Percentiles rank a stretch among this genome's conserved stretches.
Evolutionary conservation across 257 asterid genomes (phyloP).

Genomic region (Craterostigma plantagineum): DNA sequence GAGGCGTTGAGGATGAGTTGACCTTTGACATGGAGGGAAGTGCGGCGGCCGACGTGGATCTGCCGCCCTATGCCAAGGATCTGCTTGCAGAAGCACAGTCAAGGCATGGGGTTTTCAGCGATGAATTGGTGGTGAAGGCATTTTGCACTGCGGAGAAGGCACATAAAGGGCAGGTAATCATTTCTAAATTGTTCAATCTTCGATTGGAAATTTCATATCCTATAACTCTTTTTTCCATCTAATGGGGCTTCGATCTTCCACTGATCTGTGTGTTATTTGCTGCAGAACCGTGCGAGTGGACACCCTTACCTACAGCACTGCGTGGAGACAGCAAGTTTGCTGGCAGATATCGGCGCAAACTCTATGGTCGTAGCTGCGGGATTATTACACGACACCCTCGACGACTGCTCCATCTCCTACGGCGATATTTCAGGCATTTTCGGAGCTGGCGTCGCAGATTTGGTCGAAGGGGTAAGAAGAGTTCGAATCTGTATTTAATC

Average conservation of each 20-base stretch:
- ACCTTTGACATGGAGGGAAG: constrained; percentile 71
- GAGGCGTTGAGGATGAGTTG: constrained; percentile 64
- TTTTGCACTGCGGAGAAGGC: constrained; percentile 72
- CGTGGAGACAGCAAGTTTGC: constrained; percentile 70
- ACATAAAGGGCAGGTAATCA: constrained; percentile 59
- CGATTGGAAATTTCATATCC: too few species aligned
- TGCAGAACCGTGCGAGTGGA: constrained; percentile 81
- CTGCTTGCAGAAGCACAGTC: constrained; percentile 61
- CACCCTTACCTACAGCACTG: constrained; percentile 94
- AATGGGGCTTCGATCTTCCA: too few species aligned
- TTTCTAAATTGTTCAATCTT: not conserved
- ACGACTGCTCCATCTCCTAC: constrained; percentile 52
- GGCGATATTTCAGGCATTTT: constrained; percentile 37
- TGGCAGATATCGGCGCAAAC: constrained; percentile 69
- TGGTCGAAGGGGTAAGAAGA: constrained; percentile 83
- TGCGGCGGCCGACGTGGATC: constrained; percentile 16
- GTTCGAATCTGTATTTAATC: not conserved
- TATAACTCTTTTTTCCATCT: too few species aligned
- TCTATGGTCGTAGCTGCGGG: constrained; percentile 93
- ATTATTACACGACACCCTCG: constrained; percentile 80
- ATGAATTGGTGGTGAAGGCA: constrained; percentile 62
- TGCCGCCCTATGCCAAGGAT: constrained; percentile 45
- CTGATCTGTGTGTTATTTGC: too few species aligned
- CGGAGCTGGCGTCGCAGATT: constrained; percentile 73
- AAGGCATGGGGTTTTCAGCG: constrained; percentile 48